Percentiles rank a stretch among this genome's conserved stretches.
These are phyloP conservation scores for Leccinum uliginosum DNA, from an alignment of 768 basidiomycete species.

Conservation along the genomic window DNA sequence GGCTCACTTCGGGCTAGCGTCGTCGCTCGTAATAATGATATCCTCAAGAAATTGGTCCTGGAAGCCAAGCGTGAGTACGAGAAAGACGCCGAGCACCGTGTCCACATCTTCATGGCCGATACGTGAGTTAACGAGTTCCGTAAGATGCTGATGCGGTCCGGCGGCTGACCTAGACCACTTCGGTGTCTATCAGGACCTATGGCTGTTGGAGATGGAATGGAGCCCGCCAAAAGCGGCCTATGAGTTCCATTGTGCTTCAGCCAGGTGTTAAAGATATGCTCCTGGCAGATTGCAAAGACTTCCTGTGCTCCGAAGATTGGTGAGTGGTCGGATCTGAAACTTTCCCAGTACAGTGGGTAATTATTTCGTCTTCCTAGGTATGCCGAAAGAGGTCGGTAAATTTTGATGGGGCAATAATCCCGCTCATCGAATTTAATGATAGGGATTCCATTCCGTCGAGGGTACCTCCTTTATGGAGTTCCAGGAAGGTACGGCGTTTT, in stretches of 20 bases:
- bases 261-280: slow-evolving; percentile 91
- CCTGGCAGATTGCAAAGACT: slow-evolving; percentile 80
- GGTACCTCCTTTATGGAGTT: slow-evolving; percentile 81
- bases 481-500: slow-evolving; percentile 61
- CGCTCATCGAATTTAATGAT: slow-evolving; percentile 15
- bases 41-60: slow-evolving; percentile 80
- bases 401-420: slow-evolving; percentile 15
- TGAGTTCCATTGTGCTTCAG: slow-evolving; percentile 90
- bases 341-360: slow-evolving; percentile 17
- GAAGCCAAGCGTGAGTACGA: slow-evolving; percentile 88
- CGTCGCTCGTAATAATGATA: slow-evolving; percentile 83
- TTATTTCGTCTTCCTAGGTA: slow-evolving; percentile 51
- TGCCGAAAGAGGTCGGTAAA: slow-evolving; percentile 73
- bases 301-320: slow-evolving; percentile 82
- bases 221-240: slow-evolving; percentile 81
- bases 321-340: slow-evolving; percentile 36
- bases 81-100: slow-evolving; percentile 86
- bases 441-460: slow-evolving; percentile 88
- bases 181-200: slow-evolving; percentile 46
- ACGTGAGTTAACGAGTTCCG: slow-evolving; percentile 51
- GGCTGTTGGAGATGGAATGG: slow-evolving; percentile 87
- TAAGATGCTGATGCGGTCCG: background rate
- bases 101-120: slow-evolving; percentile 86
- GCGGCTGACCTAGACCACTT: background rate
- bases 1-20: slow-evolving; percentile 45